These are phyloP conservation scores for Saccharomycopsis microspora DNA, from an alignment of 805 yeast genomes.

Conservation along the genomic window DNA sequence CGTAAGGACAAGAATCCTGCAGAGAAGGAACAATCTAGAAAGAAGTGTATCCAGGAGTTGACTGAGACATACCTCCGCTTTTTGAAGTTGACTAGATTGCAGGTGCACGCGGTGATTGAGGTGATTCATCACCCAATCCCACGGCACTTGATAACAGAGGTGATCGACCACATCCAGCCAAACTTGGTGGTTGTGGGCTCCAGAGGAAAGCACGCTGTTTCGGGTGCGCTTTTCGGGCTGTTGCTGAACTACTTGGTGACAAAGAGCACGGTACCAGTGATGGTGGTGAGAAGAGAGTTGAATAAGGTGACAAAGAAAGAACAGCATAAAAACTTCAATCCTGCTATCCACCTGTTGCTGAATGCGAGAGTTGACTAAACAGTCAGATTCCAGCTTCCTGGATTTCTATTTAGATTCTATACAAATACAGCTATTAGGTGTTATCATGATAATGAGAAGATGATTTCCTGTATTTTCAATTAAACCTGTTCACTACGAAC, in stretches of 20 bases:
- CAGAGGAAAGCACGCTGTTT: slow-evolving; percentile 58
- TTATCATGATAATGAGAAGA: too few relatives aligned
- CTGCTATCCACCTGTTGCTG: slow-evolving; percentile 33
- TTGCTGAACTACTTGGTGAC: slow-evolving; percentile 64
- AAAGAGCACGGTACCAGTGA: slow-evolving; percentile 62
- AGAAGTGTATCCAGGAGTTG: slow-evolving; percentile 31
- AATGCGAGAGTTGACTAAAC: slow-evolving; percentile 29
- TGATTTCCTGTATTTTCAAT: too few relatives aligned
- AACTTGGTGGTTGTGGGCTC: slow-evolving; percentile 69
- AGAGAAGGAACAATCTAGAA: slow-evolving; percentile 28
- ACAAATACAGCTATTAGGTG: too few relatives aligned
- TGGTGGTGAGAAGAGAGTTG: slow-evolving; percentile 67
- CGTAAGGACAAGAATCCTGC: neutral
- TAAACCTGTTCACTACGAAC: too few relatives aligned
- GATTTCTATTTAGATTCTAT: too few relatives aligned
- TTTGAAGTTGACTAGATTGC: slow-evolving; percentile 54
- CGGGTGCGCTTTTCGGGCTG: slow-evolving; percentile 65
- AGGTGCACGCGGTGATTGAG: slow-evolving; percentile 63
- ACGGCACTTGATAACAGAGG: slow-evolving; percentile 55
- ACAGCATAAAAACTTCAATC: slow-evolving; percentile 44
- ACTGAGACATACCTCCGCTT: slow-evolving; percentile 31
- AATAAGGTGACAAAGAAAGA: slow-evolving; percentile 54
- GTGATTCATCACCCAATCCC: slow-evolving; percentile 70
- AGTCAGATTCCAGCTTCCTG: too few relatives aligned
- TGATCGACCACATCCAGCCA: slow-evolving; percentile 61